phyloP scores from a whole-genome alignment of 495 filamentous ascomycete genomes.

The Neurospora sp. region DNA sequence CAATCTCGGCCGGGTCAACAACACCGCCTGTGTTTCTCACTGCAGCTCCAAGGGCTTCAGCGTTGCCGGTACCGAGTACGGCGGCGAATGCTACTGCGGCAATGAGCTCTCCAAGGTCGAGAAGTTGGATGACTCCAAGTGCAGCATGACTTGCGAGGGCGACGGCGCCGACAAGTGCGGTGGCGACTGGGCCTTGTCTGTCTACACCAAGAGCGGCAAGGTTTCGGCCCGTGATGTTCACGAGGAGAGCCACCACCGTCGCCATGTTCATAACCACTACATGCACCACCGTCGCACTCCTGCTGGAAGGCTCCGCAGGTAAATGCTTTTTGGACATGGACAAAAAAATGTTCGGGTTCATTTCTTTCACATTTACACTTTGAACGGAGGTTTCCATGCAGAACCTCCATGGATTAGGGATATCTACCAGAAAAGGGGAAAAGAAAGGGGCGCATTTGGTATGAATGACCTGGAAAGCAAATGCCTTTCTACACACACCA shows the following conservation, averaged over 20 bases:
- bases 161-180: slow-evolving; percentile 35
- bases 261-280: slow-evolving; percentile 17
- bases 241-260: slow-evolving; percentile 1
- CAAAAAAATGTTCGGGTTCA: background rate
- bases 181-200: slow-evolving; percentile 30
- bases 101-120: slow-evolving; percentile 30
- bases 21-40: slow-evolving; percentile 48
- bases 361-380: background rate
- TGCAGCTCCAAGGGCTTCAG: slow-evolving; percentile 40
- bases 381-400: background rate
- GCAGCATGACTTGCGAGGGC: slow-evolving; percentile 37
- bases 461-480: background rate
- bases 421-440: background rate
- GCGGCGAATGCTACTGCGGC: slow-evolving; percentile 56
- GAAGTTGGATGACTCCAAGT: slow-evolving; percentile 31
- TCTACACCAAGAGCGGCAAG: slow-evolving; percentile 28
- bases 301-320: slow-evolving; percentile 4
- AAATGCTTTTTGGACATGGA: background rate
- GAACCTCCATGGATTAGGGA: background rate
- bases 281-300: slow-evolving; percentile 15
- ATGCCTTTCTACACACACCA: background rate
- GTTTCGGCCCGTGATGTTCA: background rate
- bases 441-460: background rate
- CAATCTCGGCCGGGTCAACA: slow-evolving; percentile 39
- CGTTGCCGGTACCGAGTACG: slow-evolving; percentile 57